Evolutionary conservation across 768 basidiomycete species (phyloP), one percentile per base, ranked within the genome.

Genomic region (Mycena rosella): DNA sequence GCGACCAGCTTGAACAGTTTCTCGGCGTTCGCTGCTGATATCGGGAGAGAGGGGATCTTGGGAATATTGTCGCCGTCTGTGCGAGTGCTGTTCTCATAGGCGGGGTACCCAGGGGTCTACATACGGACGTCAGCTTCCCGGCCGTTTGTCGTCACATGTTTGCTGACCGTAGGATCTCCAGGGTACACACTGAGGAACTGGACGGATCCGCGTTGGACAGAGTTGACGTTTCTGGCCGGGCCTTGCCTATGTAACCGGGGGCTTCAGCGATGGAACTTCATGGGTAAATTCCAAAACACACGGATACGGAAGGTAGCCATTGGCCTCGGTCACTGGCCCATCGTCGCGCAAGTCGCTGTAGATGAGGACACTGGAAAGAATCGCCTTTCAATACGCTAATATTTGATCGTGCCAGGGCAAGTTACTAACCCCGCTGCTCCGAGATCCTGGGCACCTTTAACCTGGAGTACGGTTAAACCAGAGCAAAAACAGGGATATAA

Each of bases 281-380:
- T 22, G 30, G 27, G 5, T 49, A 2, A 18, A 40, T 29, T 40
- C 27, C 49, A 49, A 40, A 52, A 72, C 78, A 52, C 74, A 89
- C 76, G 84, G 72, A 51, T 75, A 89, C 75, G 84, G 71, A 42
- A 78, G 76, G 75, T 88, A 88, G 22, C 89, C 89, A 67, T 90
- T 89, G 51, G 80, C 82, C 36, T 79, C 81, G 1, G 87, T 90
- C n/a, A 89, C 85, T 29, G 82, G 80, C 0, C 90, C 90, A 74
- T 92, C 89, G 74, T 91, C 90, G 57, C 84, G 84, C 17, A 84
- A 84, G 77, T 92, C 90, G 26, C 85, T 86, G 79, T 89, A 92
- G 58, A 92, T 88, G 57, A 92, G 79, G 40, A 84, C 79, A 34
- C 70, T 71, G 26, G 36, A 48, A 22, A 38, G n/a, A 54, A 36